Base-by-base conservation (phyloP, 106 monocot genomes). In the Agapanthus africanus region DNA sequence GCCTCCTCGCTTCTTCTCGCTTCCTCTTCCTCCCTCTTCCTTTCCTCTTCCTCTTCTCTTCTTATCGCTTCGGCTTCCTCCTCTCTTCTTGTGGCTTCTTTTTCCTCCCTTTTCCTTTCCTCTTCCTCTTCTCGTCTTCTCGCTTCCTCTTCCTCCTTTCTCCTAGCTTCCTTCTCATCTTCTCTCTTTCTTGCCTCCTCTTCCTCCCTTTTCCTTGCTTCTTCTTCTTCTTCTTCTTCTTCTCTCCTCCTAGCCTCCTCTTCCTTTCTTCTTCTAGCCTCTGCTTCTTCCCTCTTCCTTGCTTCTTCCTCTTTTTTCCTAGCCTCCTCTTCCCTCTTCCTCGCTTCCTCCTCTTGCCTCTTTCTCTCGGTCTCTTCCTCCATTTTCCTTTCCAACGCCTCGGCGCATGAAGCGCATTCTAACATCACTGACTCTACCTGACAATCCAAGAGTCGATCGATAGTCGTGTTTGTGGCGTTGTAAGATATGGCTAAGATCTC, bases 351-450 rank as follows among this genome's bases (percentile, higher is more conserved):
- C 51, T 74, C 66, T 25, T 68, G 10, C 65, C n/a, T 42, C 32
- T 31, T 41, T 32, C 35, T 73, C 74, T 59, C 39, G 4, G 37
- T 54, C 51, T 78, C 82, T 23, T 66, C 67, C 37, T 71, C 70
- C 38, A 67, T 75, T 40, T 73, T 76, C 39, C 26, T 68, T 52
- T 68, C 77, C 64, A 77, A 59, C 18, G 88, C 81, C 74, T 93
- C 88, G 0, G 88, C 88, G 26, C 88, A 92, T 0, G 85, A 83
- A 2, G 73, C 68, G 28, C 92, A 88, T 7, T 73, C 77, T 16
- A 88, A 70, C 56, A 93, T 81, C 7, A 86, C 69, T 0, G 77
- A 41, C 26, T 83, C 74, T 0, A 59, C 30, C 33, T 87, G 86
- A 2, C 75, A 35, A 21, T 71, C 44, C 63, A 88, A 39, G 13